phyloP scores from a whole-genome alignment of 2,329 filamentous ascomycete species.

The Phialemoniopsis sp. region DNA sequence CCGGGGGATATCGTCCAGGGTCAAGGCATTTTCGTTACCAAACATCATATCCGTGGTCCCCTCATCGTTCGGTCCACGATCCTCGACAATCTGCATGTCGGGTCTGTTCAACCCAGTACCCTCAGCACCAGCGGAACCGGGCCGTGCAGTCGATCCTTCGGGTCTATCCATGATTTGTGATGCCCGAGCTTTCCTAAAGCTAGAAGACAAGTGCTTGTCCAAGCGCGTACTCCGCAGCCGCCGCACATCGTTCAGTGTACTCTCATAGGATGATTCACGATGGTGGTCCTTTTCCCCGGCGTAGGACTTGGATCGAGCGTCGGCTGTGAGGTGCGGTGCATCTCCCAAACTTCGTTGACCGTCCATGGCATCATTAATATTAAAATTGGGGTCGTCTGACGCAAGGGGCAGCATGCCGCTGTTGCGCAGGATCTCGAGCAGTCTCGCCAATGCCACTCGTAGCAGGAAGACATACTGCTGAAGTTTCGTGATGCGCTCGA shows the following conservation, averaged over 20 bases:
- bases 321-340: constrained; percentile 53
- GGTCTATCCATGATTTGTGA: constrained; percentile 91
- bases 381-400: constrained; percentile 66
- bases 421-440: constrained; percentile 80
- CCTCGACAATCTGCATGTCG: constrained; percentile 73
- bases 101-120: constrained; percentile 49
- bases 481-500: constrained; percentile 76
- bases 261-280: constrained; percentile 80
- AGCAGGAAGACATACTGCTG: constrained; percentile 94
- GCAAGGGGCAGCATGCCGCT: constrained; percentile 76
- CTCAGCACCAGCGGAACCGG: constrained; percentile 67
- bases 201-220: constrained; percentile 91
- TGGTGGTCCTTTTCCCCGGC: constrained; percentile 56
- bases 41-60: constrained; percentile 77
- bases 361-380: constrained; percentile 63
- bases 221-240: constrained; percentile 87
- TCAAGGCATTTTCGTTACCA: constrained; percentile 85
- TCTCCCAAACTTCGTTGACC: constrained; percentile 51
- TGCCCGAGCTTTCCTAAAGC: constrained; percentile 82
- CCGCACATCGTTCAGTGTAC: constrained; percentile 92
- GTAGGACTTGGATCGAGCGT: constrained; percentile 71
- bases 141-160: constrained; percentile 61
- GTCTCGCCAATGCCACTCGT: constrained; percentile 82
- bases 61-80: constrained; percentile 65
- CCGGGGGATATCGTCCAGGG: constrained; percentile 90